These are phyloP conservation scores for Potentilla sterilis DNA, from an alignment of 306 rosid species.

Conservation along the genomic window DNA sequence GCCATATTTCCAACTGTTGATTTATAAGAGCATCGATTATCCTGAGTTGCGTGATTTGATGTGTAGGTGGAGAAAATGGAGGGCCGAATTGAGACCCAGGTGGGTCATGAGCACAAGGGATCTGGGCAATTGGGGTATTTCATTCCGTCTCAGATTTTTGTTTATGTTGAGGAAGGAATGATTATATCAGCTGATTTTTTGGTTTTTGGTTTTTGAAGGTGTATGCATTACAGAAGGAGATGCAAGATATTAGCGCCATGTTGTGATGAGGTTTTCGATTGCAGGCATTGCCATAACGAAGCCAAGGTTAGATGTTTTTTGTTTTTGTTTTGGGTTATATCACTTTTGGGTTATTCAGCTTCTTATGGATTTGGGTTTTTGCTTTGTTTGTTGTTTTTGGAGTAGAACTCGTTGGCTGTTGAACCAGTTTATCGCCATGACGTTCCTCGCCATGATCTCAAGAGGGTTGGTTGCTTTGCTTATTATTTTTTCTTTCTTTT, in stretches of 20 bases:
- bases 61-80: conserved; percentile 20
- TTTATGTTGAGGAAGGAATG: neutral
- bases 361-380: neutral
- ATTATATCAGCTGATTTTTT: neutral
- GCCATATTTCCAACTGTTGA: neutral
- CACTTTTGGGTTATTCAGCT: neutral
- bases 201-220: conserved; percentile 22
- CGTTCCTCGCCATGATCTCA: conserved; percentile 73
- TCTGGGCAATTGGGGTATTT: conserved; percentile 36
- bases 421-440: conserved; percentile 56
- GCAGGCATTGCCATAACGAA: conserved; percentile 54
- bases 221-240: conserved; percentile 44
- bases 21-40: neutral
- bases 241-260: conserved; percentile 56
- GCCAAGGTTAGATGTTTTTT: conserved; percentile 28
- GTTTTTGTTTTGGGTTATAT: neutral
- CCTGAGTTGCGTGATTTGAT: neutral
- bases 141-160: neutral
- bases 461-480: conserved; percentile 39
- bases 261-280: conserved; percentile 45
- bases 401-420: conserved; percentile 62
- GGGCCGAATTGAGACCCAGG: conserved; percentile 22
- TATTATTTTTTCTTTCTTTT: neutral
- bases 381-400: neutral
- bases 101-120: conserved; percentile 18